phyloP scores from a whole-genome alignment of 2,329 filamentous ascomycete species.

The Clarireedia hainanense region DNA sequence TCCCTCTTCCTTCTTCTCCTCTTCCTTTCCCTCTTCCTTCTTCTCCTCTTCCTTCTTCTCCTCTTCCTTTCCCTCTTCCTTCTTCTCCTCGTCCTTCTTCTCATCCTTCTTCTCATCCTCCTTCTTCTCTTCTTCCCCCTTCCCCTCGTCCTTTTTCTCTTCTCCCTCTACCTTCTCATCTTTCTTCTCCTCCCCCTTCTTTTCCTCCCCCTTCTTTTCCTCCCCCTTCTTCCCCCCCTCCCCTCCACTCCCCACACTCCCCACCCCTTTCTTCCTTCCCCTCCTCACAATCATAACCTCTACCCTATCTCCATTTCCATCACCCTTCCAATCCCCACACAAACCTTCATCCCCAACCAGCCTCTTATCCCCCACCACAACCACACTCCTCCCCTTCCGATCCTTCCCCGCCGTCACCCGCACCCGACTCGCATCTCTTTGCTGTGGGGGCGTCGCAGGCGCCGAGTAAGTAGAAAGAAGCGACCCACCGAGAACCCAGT shows the following conservation, averaged over 20 bases:
- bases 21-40: constrained; percentile 7
- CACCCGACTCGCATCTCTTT: background rate
- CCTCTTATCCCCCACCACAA: background rate
- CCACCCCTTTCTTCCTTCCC: background rate
- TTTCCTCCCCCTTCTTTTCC: background rate
- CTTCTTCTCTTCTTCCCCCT: background rate
- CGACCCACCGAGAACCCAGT: constrained; percentile 25
- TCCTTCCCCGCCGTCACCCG: constrained; percentile 3
- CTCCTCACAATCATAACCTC: constrained; percentile 1
- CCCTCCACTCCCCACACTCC: background rate
- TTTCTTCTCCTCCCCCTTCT: no score
- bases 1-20: background rate
- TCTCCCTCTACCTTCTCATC: no score
- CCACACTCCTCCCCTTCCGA: background rate
- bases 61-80: background rate
- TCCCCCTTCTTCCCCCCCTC: background rate
- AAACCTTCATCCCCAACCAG: background rate
- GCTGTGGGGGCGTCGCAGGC: background rate
- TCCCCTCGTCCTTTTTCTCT: background rate
- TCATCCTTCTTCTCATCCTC: background rate
- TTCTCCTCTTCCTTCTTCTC: constrained; percentile 8
- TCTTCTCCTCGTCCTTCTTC: background rate
- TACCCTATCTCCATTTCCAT: background rate
- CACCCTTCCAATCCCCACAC: no score
- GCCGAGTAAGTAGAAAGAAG: constrained; percentile 13